Evolutionary conservation across 495 filamentous ascomycete genomes (phyloP).

Genomic region (Penicillium macrosclerotiorum): DNA sequence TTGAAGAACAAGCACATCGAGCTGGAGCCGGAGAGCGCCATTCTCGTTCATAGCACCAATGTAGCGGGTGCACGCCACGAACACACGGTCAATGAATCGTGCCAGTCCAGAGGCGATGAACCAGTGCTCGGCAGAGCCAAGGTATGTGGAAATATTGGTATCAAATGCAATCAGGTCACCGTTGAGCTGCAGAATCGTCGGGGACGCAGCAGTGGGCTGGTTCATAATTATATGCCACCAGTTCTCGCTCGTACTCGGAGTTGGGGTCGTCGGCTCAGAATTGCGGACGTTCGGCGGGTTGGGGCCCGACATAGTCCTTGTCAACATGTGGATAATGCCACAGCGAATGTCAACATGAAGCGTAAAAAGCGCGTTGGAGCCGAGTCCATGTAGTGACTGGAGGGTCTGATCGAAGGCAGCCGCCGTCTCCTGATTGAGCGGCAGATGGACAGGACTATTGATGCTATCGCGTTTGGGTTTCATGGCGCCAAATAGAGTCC

Average conservation of each 20-base stretch:
- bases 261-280: constrained; percentile 49
- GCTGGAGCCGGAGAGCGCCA: constrained; percentile 76
- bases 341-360: constrained; percentile 86
- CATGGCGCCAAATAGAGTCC: constrained; percentile 68
- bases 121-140: constrained; percentile 57
- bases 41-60: constrained; percentile 71
- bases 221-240: constrained; percentile 74
- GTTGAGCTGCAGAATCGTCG: constrained; percentile 74
- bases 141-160: constrained; percentile 68
- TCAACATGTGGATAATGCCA: constrained; percentile 68
- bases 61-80: constrained; percentile 61
- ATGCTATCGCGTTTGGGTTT: constrained; percentile 55
- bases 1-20: constrained; percentile 90
- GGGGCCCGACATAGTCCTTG: constrained; percentile 46
- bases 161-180: constrained; percentile 78
- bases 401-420: constrained; percentile 82
- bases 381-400: constrained; percentile 73
- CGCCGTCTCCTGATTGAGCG: constrained; percentile 83
- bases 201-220: constrained; percentile 74
- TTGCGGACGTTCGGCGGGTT: constrained; percentile 35
- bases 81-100: constrained; percentile 64
- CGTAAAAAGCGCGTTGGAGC: constrained; percentile 71
- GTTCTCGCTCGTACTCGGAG: constrained; percentile 49
- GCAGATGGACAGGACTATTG: constrained; percentile 71
- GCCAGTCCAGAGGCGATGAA: constrained; percentile 76